Evolutionary conservation across 768 basidiomycete genomes (phyloP), one percentile per base, ranked within the genome.

Genomic region (Rickenella mellea): DNA sequence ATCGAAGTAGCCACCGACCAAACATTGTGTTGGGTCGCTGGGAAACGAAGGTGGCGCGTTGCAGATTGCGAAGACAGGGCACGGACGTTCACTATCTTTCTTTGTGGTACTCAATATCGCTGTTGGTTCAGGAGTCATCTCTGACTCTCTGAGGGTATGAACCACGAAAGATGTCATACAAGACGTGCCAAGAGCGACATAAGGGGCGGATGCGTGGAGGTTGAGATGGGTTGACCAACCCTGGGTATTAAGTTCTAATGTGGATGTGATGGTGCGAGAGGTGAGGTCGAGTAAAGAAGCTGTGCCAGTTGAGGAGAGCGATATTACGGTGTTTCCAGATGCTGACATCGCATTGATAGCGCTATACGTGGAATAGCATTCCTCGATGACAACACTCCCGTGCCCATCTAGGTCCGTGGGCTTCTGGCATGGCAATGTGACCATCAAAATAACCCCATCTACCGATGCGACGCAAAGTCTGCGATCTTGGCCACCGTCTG

Each of bases 1-100:
- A 54, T 91, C 84, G 57, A 76, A 90, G 85, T 87, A 89, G 1
- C 85, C 88, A 1, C 83, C 81, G 27, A 86, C 68, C 19, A 91
- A 43, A 15, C 86, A 71, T 51, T 85, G 70, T 14, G 82, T 76
- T 3, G 83, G 82, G 2, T 72, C 61, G 10, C 41, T 36, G 3
- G 86, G 85, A 17, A 79, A 78, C 21, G 74, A 67, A 0, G 68
- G 66, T 1, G 83, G 79, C 6, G 75, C 74, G 20, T 63, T 65
- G 6, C 75, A 64, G 55, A 91, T 73, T 31, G 74, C 81, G 61
- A 88, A 89, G 8, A 87, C 87, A 1, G 86, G 83, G 26, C 77
- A 72, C 3, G 58, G 53, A 6, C 70, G 62, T 41, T 66, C 64
- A 42, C 24, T 17, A 27, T 43, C 21, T 22, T 14, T 36, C 12